Evolutionary conservation across 2,329 filamentous ascomycete genomes (phyloP), one percentile per base, ranked within the genome.

Genomic region (Geosmithia morbida): DNA sequence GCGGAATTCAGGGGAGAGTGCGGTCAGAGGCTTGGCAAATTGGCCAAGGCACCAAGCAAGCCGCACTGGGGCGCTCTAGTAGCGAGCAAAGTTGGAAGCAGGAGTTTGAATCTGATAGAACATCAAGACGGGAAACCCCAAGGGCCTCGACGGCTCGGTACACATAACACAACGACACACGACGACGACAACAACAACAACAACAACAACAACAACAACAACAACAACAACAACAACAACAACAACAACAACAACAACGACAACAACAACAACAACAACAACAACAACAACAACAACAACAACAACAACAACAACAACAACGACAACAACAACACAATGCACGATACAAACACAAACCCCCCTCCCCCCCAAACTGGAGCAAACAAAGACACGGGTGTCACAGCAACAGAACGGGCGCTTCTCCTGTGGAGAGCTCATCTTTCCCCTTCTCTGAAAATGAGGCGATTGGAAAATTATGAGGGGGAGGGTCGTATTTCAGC

Each of bases 161-260:
- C 46, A 41, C 48, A 45, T 44, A 44, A 22, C 37, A 42, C 47
- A 49, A 16, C 33, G 33, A 37, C 33, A 37, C 33, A 16, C 33
- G 14, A 37, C 6, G 7, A 7, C 29, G 29, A 30, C 29, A 30
- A 6, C 29, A 11, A 11, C 29, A 30, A 6, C 29, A 30, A 30
- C 29, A 11, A 30, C n/a, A 30, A 7, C 7, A 41, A 19, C 40
- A 41, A 41, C 16, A 41, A 41, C 7, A 16, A 18, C 42, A 43
- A 18, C 8, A 14, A 22, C 18, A 30, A 30, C n/a, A n/a, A n/a
- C n/a, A n/a, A n/a, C n/a, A n/a, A n/a, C n/a, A n/a, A n/a, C n/a
- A n/a, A n/a, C n/a, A n/a, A n/a, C n/a, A n/a, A n/a, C n/a, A n/a
- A n/a, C n/a, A n/a, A n/a, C n/a, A n/a, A n/a, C n/a, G n/a, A n/a